phyloP scores from a whole-genome alignment of 2,329 filamentous ascomycete genomes.

The Phialophora verrucosa region DNA sequence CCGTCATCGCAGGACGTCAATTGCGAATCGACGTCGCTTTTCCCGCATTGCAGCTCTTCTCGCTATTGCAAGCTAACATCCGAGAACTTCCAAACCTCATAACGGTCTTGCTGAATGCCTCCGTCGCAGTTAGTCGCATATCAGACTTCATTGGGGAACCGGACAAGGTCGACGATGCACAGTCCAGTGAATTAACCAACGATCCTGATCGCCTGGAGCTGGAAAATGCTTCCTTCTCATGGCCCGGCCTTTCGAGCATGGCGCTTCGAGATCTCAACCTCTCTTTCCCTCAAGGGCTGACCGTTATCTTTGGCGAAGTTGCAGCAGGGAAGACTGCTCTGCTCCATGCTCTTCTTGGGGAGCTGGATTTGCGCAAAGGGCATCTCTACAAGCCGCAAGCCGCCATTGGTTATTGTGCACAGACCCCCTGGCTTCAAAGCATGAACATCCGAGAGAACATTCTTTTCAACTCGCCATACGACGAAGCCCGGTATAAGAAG shows the following conservation, averaged over 20 bases:
- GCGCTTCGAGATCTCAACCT: slow-evolving; percentile 62
- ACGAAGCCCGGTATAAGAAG: slow-evolving; percentile 70
- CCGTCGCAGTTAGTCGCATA: slow-evolving; percentile 80
- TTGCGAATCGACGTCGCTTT: slow-evolving; percentile 83
- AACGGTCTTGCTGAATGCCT: slow-evolving; percentile 77
- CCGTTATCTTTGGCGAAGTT: slow-evolving; percentile 67
- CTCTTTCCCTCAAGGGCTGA: slow-evolving; percentile 62
- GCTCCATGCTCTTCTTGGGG: slow-evolving; percentile 64
- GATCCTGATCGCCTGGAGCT: slow-evolving; percentile 54
- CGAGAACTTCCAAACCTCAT: slow-evolving; percentile 77
- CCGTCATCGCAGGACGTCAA: slow-evolving; percentile 68
- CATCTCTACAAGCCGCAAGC: slow-evolving; percentile 60
- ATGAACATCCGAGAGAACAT: slow-evolving; percentile 74
- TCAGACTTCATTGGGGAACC: slow-evolving; percentile 87
- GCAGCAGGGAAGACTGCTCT: slow-evolving; percentile 68
- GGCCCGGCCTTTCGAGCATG: slow-evolving; percentile 70
- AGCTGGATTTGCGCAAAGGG: slow-evolving; percentile 61
- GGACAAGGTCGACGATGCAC: slow-evolving; percentile 68
- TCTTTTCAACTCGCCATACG: slow-evolving; percentile 68
- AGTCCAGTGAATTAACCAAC: slow-evolving; percentile 30
- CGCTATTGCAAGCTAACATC: slow-evolving; percentile 73
- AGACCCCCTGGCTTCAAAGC: slow-evolving; percentile 71
- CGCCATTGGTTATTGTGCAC: slow-evolving; percentile 66
- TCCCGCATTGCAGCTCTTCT: slow-evolving; percentile 81
- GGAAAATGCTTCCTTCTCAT: slow-evolving; percentile 73